Percentiles rank a stretch among this genome's conserved stretches.
phyloP scores from a whole-genome alignment of 2,329 filamentous ascomycete species.

The Arachnomyces sp. region DNA sequence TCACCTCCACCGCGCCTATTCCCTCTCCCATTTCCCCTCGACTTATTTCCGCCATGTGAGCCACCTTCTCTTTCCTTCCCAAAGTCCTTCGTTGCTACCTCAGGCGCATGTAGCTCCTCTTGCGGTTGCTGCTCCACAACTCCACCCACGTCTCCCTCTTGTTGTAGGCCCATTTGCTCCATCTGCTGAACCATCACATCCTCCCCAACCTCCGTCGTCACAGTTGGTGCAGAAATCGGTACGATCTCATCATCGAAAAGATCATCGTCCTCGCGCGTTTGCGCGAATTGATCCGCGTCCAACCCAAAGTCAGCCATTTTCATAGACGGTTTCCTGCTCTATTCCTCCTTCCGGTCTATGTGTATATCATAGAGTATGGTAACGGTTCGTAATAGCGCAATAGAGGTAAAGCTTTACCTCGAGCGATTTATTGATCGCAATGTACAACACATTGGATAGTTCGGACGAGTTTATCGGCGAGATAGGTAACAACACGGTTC shows the following conservation, averaged over 20 bases:
- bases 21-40: conserved; percentile 5
- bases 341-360: too few species aligned
- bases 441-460: too few species aligned
- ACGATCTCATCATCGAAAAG: conserved; percentile 45
- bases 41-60: conserved; percentile 1
- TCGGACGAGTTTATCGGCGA: too few species aligned
- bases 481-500: too few species aligned
- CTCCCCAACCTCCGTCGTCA: neutral
- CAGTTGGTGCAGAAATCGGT: conserved; percentile 26
- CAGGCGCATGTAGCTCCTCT: conserved; percentile 14
- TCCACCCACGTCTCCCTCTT: conserved; percentile 27
- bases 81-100: neutral
- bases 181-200: neutral
- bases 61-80: neutral
- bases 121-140: conserved; percentile 22
- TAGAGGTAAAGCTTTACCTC: too few species aligned
- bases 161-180: conserved; percentile 13
- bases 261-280: conserved; percentile 43
- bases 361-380: too few species aligned
- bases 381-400: too few species aligned
- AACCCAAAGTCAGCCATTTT: too few species aligned
- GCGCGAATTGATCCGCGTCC: conserved; percentile 40
- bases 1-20: conserved; percentile 7
- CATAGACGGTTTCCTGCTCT: too few species aligned
- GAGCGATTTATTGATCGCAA: too few species aligned